A percentile compares a stretch with the other conserved stretches of the same genome.
Evolutionary conservation across 192 early-diverging fungal species (phyloP).

Genomic region (Haplosporangium gracile): DNA sequence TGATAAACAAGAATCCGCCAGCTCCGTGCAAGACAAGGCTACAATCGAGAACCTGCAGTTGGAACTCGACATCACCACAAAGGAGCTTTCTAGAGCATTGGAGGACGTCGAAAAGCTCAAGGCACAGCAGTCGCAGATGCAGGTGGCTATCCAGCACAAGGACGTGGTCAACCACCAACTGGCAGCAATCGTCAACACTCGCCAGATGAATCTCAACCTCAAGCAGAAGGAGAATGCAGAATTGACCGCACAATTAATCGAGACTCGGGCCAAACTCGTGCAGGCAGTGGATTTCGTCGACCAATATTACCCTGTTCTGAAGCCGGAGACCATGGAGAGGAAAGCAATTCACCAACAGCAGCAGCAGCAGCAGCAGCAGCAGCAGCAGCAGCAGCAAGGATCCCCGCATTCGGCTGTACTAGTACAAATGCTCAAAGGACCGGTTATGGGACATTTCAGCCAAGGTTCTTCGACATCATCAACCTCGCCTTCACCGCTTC

Average conservation of each 20-base stretch:
- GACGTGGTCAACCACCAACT: background rate
- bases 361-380: background rate
- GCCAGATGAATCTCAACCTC: background rate
- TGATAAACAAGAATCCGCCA: background rate
- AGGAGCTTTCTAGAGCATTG: background rate
- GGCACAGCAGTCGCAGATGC: background rate
- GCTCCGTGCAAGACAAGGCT: background rate
- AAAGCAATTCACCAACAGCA: conserved; percentile 6
- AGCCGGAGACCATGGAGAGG: background rate
- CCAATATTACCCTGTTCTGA: background rate
- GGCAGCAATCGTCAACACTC: background rate
- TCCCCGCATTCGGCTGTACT: background rate
- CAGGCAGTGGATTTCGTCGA: background rate
- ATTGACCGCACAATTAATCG: background rate
- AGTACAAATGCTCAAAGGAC: background rate
- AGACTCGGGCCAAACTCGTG: background rate
- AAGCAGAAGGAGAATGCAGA: background rate
- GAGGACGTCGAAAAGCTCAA: background rate
- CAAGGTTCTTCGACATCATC: background rate
- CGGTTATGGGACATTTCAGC: background rate
- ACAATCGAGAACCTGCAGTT: background rate
- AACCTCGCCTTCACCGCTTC: background rate
- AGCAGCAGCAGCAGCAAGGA: background rate
- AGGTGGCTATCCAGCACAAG: background rate
- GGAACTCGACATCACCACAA: background rate